Evolutionary conservation across 2,329 filamentous ascomycete species (phyloP), one percentile per base, ranked within the genome.

Genomic region (Fusarium sp.): DNA sequence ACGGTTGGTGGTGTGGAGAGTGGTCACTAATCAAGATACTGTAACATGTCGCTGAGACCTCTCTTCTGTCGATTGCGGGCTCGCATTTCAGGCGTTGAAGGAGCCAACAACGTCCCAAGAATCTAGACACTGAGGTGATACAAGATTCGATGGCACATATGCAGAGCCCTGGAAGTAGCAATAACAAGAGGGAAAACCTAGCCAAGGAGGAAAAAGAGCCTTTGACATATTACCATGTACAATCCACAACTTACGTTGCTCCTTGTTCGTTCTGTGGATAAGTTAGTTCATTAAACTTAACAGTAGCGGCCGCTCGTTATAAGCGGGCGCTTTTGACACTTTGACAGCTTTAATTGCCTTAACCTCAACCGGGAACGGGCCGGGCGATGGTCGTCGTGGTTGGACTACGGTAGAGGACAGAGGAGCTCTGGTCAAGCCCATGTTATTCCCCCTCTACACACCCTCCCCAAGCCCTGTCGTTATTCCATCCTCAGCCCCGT

Each of bases 321-420:
- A 31, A 56, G 33, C 46, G 38, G 46, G 31, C 38, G 49, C 33
- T 20, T 50, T 39, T 56, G 54, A 38, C 45, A 68, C 46, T 42
- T 62, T 70, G 63, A 64, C 58, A 60, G 63, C 40, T 68, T 31
- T 40, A 64, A 63, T 13, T 68, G 49, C 49, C 28, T 49, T 15
- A 48, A 40, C 7, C 40, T 36, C 53, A 70, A 20, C 42, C 53
- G 68, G 63, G 63, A 69, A 71, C 67, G 58, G 67, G 57, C 54
- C 66, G 58, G 66, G 18, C 38, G 20, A 57, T 57, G 52, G 36
- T 39, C 39, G 38, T 57, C 24, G 28, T 54, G 11, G 36, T 49
- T 51, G 36, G 20, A 34, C 43, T 31, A 52, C 45, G 43, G 18
- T 13, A 24, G 34, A 26, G 31, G 22, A 24, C 22, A 6, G 28